Base-by-base conservation (phyloP, 176 grass and related monocot genomes). In the Rhipidocladum racemiflorum region DNA sequence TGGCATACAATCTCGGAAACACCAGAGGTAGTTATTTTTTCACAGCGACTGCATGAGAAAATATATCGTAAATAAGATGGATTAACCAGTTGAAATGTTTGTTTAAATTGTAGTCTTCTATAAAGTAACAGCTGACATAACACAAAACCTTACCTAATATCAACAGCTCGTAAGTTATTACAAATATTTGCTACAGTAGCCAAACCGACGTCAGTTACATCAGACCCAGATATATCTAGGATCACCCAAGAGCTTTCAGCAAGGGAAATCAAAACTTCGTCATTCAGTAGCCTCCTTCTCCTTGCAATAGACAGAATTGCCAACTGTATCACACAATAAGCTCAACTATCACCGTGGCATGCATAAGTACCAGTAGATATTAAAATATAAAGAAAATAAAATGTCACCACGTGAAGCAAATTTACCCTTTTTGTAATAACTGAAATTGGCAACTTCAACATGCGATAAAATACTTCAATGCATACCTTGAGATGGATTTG, bases 161-260 rank as follows among this genome's bases (percentile, higher is more conserved):
- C 96, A 84, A 95, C 55, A 44, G 96, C 96, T 8, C 68, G 72
- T 54, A 98, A 86, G 72, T 88, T 90, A 67, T 80, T 95, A 83
- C 90, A 95, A 68, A 90, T 85, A 60, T 67, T 91, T 82, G 92
- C 87, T 17, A 85, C 85, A 72, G 65, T 81, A 78, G 80, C 55
- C 75, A 98, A 78, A 61, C 89, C 92, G 54, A 79, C 53, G 69
- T 93, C 92, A 61, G 96, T 93, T 65, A 93, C 81, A 86, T 95
- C 88, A 81, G 96, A 98, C 48, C 92, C 90, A 79, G 92, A 95
- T 74, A 98, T 25, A 88, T 98, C 96, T 80, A 98, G 59, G 86
- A 98, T 36, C 45, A 88, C 78, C 96, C 96, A 98, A 21, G 96
- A 95, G 78, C 67, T 78, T 62, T 98, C 96, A 79, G 82, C 90